Percentiles rank a stretch among this genome's conserved stretches.
These are phyloP conservation scores for Eucalyptus sideroxylon DNA, from an alignment of 345 rosid genomes.

Conservation along the genomic window DNA sequence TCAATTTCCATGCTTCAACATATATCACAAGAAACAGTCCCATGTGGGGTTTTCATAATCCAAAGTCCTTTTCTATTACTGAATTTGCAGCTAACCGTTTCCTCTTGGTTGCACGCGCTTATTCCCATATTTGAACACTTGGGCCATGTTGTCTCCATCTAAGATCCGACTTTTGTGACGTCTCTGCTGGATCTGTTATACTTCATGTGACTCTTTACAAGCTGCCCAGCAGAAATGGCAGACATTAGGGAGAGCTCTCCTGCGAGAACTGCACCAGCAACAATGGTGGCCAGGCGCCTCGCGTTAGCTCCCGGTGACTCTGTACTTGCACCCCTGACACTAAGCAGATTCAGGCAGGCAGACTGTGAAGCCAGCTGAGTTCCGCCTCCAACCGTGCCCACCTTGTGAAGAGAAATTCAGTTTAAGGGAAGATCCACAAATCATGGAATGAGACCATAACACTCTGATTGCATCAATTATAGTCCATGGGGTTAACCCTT, in stretches of 20 bases:
- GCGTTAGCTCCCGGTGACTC: constrained; percentile 69
- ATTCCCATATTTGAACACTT: not conserved
- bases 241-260: constrained; percentile 87
- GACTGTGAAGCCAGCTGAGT: constrained; percentile 87
- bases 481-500: not conserved
- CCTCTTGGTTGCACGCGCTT: not conserved
- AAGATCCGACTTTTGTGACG: constrained; percentile 11
- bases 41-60: not conserved
- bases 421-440: not conserved
- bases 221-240: constrained; percentile 87
- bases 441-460: not conserved
- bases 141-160: not conserved
- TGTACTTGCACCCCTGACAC: constrained; percentile 65
- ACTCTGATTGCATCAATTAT: not conserved
- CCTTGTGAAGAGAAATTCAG: constrained; percentile 11
- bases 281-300: constrained; percentile 54
- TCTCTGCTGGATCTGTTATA: constrained; percentile 84
- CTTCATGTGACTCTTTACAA: constrained; percentile 81
- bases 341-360: constrained; percentile 69
- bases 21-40: not conserved
- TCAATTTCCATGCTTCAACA: not conserved
- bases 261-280: constrained; percentile 76
- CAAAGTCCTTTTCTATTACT: not conserved
- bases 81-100: not conserved
- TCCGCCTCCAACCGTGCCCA: constrained; percentile 89